A percentile compares a stretch with the other conserved stretches of the same genome.
Evolutionary conservation across 2,329 filamentous ascomycete genomes (phyloP).

Genomic region (Pseudocercospora ulei): DNA sequence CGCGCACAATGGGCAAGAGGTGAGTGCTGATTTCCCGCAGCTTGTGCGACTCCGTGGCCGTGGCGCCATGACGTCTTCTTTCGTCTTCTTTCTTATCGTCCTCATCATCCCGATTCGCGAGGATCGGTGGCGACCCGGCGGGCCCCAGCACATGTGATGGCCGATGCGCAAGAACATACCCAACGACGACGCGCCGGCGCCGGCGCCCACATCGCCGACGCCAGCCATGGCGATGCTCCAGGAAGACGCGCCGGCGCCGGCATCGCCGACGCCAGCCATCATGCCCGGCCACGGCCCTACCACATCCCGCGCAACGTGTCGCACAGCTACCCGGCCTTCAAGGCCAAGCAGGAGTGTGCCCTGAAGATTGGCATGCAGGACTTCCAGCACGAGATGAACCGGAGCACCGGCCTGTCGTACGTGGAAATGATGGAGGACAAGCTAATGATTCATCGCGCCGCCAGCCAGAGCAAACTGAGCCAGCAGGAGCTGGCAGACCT

Average conservation of each 20-base stretch:
- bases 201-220: too few species aligned
- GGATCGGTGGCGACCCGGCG: too few species aligned
- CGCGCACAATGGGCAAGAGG: slow-evolving; percentile 30
- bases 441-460: slow-evolving; percentile 30
- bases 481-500: slow-evolving; percentile 91
- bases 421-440: slow-evolving; percentile 26
- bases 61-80: slow-evolving; percentile 18
- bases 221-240: too few species aligned
- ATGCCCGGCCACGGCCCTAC: slow-evolving; percentile 32
- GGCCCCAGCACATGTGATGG: too few species aligned
- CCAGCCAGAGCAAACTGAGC: slow-evolving; percentile 94
- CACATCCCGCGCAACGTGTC: slow-evolving; percentile 31
- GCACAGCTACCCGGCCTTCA: slow-evolving; percentile 30
- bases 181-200: too few species aligned
- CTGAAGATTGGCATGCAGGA: slow-evolving; percentile 31
- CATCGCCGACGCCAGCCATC: slow-evolving; percentile 27
- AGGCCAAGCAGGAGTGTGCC: slow-evolving; percentile 30
- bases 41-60: slow-evolving; percentile 8
- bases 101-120: too few species aligned
- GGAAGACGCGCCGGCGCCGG: slow-evolving; percentile 10
- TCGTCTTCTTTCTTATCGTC: too few species aligned
- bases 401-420: slow-evolving; percentile 26
- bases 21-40: slow-evolving; percentile 18
- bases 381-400: slow-evolving; percentile 30
- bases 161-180: too few species aligned